Percentiles rank a stretch among this genome's conserved stretches.
Evolutionary conservation across 179 eudicot species (phyloP).

Genomic region (Silene noctiflora): DNA sequence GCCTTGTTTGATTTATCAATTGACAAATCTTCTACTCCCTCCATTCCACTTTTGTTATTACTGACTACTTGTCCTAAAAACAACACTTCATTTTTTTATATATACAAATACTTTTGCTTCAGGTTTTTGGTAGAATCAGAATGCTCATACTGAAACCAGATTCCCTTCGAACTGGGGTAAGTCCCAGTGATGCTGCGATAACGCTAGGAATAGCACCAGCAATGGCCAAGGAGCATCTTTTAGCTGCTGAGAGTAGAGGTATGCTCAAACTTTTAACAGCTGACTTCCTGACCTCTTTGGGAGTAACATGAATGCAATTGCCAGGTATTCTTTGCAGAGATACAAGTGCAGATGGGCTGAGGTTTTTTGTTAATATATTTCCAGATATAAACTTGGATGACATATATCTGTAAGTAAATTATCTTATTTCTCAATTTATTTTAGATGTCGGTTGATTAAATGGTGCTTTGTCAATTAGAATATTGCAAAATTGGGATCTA

Average conservation of each 20-base stretch:
- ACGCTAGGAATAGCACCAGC: slow-evolving; percentile 92
- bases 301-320: slow-evolving; percentile 23
- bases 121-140: slow-evolving; percentile 75
- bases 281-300: slow-evolving; percentile 1
- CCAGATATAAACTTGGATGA: slow-evolving; percentile 61
- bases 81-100: not conserved
- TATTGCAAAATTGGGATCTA: not conserved
- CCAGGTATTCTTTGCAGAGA: slow-evolving; percentile 91
- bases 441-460: slow-evolving; percentile 2
- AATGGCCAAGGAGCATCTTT: slow-evolving; percentile 96
- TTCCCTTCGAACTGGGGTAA: slow-evolving; percentile 59
- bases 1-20: not conserved
- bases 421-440: not conserved
- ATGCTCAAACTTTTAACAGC: not conserved
- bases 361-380: slow-evolving; percentile 80
- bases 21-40: not conserved
- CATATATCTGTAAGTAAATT: slow-evolving; percentile 60
- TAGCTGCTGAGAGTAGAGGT: slow-evolving; percentile 94
- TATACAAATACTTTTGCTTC: slow-evolving; percentile 6
- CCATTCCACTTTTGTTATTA: too few species aligned
- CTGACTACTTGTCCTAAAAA: not conserved
- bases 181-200: slow-evolving; percentile 94
- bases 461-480: not conserved
- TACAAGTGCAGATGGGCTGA: slow-evolving; percentile 91
- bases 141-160: slow-evolving; percentile 59